These are phyloP conservation scores for Falciphora oryzae DNA, from an alignment of 2,329 filamentous ascomycete species.

Conservation along the genomic window DNA sequence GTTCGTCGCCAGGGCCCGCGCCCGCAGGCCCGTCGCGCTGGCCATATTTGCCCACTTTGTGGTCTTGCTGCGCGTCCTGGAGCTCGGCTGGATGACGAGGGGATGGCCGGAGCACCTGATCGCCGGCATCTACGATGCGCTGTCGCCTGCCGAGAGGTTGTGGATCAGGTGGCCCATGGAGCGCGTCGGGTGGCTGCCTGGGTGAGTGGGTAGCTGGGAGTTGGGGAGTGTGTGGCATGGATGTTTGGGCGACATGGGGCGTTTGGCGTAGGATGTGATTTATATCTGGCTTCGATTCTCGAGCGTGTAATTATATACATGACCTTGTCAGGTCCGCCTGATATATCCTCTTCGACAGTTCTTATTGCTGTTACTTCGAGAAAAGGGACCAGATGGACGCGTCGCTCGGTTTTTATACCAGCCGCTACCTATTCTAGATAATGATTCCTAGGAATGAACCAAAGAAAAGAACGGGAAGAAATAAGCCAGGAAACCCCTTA, in stretches of 20 bases:
- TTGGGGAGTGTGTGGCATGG: background rate
- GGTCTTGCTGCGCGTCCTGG: conserved; percentile 23
- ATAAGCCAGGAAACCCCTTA: background rate
- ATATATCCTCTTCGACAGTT: background rate
- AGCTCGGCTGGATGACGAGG: conserved; percentile 24
- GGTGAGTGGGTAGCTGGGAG: background rate
- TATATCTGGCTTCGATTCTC: background rate
- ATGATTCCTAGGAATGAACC: background rate
- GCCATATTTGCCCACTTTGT: conserved; percentile 21
- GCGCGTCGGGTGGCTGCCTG: conserved; percentile 22
- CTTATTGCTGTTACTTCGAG: too few species aligned
- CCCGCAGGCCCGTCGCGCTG: conserved; percentile 9
- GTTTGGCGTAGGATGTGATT: background rate
- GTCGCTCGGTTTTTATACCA: background rate
- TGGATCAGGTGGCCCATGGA: conserved; percentile 26
- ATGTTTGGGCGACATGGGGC: too few species aligned
- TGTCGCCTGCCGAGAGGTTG: conserved; percentile 21
- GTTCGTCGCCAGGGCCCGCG: conserved; percentile 6
- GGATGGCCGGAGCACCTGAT: conserved; percentile 24
- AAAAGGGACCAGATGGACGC: background rate
- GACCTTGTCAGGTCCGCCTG: background rate
- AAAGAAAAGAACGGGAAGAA: background rate
- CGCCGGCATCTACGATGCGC: conserved; percentile 21
- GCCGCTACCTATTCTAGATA: background rate
- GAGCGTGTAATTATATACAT: background rate